Evolutionary conservation across 306 rosid genomes (phyloP).

Genomic region (Vigna unguiculata): DNA sequence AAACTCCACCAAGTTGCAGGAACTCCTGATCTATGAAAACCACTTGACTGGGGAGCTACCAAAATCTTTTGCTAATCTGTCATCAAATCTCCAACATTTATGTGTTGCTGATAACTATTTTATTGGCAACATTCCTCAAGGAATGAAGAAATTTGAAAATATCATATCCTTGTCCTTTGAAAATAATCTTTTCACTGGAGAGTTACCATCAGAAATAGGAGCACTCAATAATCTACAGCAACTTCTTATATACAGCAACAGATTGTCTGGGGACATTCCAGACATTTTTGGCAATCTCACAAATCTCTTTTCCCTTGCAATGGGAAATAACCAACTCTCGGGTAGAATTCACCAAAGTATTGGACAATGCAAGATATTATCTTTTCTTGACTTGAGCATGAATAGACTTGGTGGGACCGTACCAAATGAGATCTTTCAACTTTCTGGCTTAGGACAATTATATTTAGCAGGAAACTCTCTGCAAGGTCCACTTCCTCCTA

Average conservation of each 20-base stretch:
- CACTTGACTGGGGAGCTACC: constrained; percentile 53
- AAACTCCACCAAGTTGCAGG: constrained; percentile 34
- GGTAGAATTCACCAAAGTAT: constrained; percentile 46
- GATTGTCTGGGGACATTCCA: constrained; percentile 52
- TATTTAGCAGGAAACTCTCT: constrained; percentile 40
- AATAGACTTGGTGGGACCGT: constrained; percentile 50
- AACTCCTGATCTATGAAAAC: constrained; percentile 39
- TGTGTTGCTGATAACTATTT: constrained; percentile 46
- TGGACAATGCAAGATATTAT: constrained; percentile 41
- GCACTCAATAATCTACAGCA: constrained; percentile 15
- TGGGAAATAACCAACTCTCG: constrained; percentile 44
- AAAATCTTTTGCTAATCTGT: constrained; percentile 44
- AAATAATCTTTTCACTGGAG: constrained; percentile 40
- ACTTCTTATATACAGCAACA: constrained; percentile 10
- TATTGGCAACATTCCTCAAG: constrained; percentile 46
- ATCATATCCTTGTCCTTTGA: constrained; percentile 47
- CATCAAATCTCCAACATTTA: constrained; percentile 41
- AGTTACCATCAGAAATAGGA: constrained; percentile 50
- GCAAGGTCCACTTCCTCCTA: constrained; percentile 44
- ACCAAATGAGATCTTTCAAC: constrained; percentile 49
- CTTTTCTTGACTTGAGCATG: background rate
- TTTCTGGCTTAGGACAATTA: constrained; percentile 36
- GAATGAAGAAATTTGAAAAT: constrained; percentile 40
- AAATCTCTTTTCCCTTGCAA: background rate
- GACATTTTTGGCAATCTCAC: constrained; percentile 55